Evolutionary conservation across 2,329 filamentous ascomycete species (phyloP).

Genomic region (Colletotrichum costaricense): DNA sequence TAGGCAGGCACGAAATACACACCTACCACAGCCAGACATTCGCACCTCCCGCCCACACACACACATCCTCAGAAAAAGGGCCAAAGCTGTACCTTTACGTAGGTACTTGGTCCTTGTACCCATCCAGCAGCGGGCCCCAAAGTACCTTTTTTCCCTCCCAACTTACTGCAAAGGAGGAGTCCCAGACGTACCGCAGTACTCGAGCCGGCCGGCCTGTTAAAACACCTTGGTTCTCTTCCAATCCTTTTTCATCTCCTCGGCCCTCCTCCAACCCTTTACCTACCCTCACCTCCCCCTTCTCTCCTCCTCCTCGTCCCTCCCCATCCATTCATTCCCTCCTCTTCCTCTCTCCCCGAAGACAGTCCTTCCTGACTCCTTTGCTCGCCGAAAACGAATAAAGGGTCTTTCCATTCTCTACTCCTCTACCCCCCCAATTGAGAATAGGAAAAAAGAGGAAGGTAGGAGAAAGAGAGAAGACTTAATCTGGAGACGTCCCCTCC

Average conservation of each 20-base stretch:
- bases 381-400: constrained; percentile 39
- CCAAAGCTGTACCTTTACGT: constrained; percentile 6
- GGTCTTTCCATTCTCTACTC: constrained; percentile 37
- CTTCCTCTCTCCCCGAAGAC: constrained; percentile 64
- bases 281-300: constrained; percentile 47
- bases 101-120: neutral
- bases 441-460: constrained; percentile 38
- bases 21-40: neutral
- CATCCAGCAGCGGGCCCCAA: neutral
- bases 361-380: constrained; percentile 58
- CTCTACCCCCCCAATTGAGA: constrained; percentile 24
- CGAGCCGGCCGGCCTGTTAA: constrained; percentile 46
- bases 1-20: too few relatives aligned
- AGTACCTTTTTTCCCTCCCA: constrained; percentile 4
- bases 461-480: constrained; percentile 33
- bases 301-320: constrained; percentile 50
- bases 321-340: constrained; percentile 68
- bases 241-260: constrained; percentile 66
- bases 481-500: constrained; percentile 41
- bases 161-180: too few relatives aligned
- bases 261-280: constrained; percentile 65
- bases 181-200: neutral
- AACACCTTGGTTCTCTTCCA: constrained; percentile 59
- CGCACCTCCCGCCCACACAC: neutral
- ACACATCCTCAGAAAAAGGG: neutral